Percentiles rank a stretch among this genome's conserved stretches.
Evolutionary conservation across 768 basidiomycete species (phyloP).

Genomic region (Rhizopogon roseolus): DNA sequence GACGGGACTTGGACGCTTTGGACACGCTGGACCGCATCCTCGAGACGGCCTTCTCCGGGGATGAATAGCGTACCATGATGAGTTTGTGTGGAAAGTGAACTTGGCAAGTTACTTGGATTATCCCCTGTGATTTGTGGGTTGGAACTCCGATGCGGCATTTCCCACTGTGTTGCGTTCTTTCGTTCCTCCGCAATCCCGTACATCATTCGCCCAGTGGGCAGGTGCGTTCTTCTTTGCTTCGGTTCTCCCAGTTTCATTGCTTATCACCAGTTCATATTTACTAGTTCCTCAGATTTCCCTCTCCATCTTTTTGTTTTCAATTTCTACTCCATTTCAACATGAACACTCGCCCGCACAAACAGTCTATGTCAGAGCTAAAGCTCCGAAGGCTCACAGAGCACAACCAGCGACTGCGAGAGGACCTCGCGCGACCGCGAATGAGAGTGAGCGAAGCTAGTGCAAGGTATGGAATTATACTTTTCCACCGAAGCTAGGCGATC

Average conservation of each 20-base stretch:
- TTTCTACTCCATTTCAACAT: slow-evolving; percentile 30
- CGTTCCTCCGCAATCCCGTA: slow-evolving; percentile 1
- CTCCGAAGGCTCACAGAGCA: slow-evolving; percentile 90
- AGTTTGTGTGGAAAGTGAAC: not conserved
- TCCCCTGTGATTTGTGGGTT: not conserved
- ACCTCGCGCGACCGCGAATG: slow-evolving; percentile 84
- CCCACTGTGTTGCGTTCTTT: slow-evolving; percentile 1
- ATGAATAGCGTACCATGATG: slow-evolving; percentile 7
- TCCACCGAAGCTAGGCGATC: not conserved
- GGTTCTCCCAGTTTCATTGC: slow-evolving; percentile 12
- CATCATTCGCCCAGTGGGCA: slow-evolving; percentile 5
- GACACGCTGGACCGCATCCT: slow-evolving; percentile 3
- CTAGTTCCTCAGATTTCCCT: not conserved
- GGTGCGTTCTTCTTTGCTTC: slow-evolving; percentile 9
- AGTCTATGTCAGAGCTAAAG: slow-evolving; percentile 98
- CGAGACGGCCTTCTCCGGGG: not conserved
- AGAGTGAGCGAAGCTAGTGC: slow-evolving; percentile 88
- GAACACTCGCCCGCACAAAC: slow-evolving; percentile 79
- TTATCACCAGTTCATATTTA: not conserved
- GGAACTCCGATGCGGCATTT: not conserved
- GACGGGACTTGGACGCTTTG: slow-evolving; percentile 2
- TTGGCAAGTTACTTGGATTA: slow-evolving; percentile 9
- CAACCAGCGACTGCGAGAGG: slow-evolving; percentile 87
- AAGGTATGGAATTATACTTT: slow-evolving; percentile 47
- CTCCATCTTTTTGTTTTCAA: not conserved